Evolutionary conservation across 2,329 filamentous ascomycete genomes (phyloP).

Genomic region (Moelleriella libera): DNA sequence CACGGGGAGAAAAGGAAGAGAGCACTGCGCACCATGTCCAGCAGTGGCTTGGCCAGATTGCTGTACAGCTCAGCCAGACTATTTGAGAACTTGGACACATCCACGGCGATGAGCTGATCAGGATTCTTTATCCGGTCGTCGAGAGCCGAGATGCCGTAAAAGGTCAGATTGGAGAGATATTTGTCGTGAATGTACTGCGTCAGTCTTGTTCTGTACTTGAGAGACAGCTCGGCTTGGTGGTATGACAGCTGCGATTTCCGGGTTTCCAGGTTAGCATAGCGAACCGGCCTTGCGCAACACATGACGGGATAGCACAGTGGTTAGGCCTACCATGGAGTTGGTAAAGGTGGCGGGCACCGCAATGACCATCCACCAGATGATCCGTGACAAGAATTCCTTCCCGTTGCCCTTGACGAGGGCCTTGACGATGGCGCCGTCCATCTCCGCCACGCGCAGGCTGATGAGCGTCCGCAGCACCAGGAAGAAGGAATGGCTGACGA

Average conservation of each 20-base stretch:
- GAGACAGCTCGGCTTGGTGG: slow-evolving; percentile 85
- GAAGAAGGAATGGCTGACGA: slow-evolving; percentile 88
- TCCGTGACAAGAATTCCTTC: slow-evolving; percentile 72
- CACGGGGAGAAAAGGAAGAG: no score
- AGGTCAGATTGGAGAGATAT: slow-evolving; percentile 94
- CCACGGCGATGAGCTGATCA: slow-evolving; percentile 92
- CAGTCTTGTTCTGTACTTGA: slow-evolving; percentile 83
- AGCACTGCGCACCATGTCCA: slow-evolving; percentile 62
- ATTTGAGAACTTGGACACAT: slow-evolving; percentile 92
- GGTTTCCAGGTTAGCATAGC: neutral
- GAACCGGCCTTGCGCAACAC: no score
- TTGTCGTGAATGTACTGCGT: slow-evolving; percentile 93
- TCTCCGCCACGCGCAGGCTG: slow-evolving; percentile 87
- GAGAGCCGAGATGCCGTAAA: slow-evolving; percentile 87
- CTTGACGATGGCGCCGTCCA: slow-evolving; percentile 89
- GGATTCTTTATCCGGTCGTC: slow-evolving; percentile 98
- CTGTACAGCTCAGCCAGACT: slow-evolving; percentile 91
- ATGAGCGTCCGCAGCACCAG: slow-evolving; percentile 81
- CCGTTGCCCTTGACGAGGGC: slow-evolving; percentile 83
- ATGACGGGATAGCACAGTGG: no score
- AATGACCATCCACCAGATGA: slow-evolving; percentile 98
- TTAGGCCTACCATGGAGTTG: slow-evolving; percentile 90
- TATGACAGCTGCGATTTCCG: slow-evolving; percentile 62
- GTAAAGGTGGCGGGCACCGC: slow-evolving; percentile 94
- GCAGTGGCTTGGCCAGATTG: slow-evolving; percentile 83